Conservation (phyloP, 2,329 filamentous ascomycete genomes). For the Ceratocystis smalleyi region DNA sequence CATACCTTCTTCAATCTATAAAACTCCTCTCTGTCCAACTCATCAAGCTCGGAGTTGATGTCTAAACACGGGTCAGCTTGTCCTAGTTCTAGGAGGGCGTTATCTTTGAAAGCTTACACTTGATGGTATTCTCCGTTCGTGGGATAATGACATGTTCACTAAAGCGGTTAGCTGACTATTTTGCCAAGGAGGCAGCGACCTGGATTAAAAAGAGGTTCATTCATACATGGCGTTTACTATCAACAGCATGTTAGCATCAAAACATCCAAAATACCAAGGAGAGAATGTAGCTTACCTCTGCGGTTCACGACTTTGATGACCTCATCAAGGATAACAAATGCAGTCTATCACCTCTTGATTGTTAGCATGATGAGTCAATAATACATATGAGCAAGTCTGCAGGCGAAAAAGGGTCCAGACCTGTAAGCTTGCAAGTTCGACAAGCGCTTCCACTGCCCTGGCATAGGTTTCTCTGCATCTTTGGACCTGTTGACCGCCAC, state of each 20-base stretch:
- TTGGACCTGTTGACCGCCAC: slow-evolving; percentile 94
- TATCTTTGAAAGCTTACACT: slow-evolving; percentile 44
- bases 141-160: slow-evolving; percentile 93
- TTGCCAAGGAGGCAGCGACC: no score
- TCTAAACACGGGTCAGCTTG: slow-evolving; percentile 32
- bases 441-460: slow-evolving; percentile 83
- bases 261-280: background rate
- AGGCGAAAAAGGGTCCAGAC: slow-evolving; percentile 23
- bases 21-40: slow-evolving; percentile 94
- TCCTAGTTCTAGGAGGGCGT: background rate
- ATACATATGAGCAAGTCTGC: background rate
- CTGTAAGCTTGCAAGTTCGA: slow-evolving; percentile 86
- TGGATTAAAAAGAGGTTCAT: slow-evolving; percentile 12
- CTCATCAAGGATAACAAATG: slow-evolving; percentile 94
- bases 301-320: slow-evolving; percentile 99
- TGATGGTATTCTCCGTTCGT: slow-evolving; percentile 97
- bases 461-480: slow-evolving; percentile 91
- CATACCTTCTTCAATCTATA: slow-evolving; percentile 78
- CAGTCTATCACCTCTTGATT: slow-evolving; percentile 41
- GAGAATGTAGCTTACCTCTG: slow-evolving; percentile 44
- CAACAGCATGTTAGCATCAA: slow-evolving; percentile 19
- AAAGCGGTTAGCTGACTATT: slow-evolving; percentile 36
- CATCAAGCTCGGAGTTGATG: slow-evolving; percentile 96
- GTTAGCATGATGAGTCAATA: background rate
- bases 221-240: slow-evolving; percentile 76